Evolutionary conservation across 768 basidiomycete genomes (phyloP).

Genomic region (Boletus sp.): DNA sequence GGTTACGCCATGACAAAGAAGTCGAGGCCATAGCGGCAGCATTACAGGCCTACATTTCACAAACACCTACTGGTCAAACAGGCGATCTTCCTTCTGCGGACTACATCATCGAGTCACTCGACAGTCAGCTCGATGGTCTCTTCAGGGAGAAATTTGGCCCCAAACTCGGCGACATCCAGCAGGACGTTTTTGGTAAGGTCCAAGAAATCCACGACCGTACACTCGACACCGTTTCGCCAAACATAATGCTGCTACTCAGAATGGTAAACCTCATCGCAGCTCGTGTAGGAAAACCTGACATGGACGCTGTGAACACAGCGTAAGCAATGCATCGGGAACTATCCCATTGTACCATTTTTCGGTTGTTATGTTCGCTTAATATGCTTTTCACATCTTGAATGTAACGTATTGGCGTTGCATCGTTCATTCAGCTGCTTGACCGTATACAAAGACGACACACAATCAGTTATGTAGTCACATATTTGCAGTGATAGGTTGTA

Average conservation of each 20-base stretch:
- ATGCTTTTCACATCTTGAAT: neutral
- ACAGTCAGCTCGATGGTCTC: slow-evolving; percentile 23
- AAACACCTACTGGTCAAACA: slow-evolving; percentile 16
- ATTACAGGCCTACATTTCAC: slow-evolving; percentile 32
- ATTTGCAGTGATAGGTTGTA: slow-evolving; percentile 10
- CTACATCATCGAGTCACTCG: slow-evolving; percentile 31
- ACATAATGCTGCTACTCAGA: slow-evolving; percentile 23
- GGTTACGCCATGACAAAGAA: slow-evolving; percentile 25
- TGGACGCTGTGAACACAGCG: neutral
- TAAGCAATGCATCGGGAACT: slow-evolving; percentile 1
- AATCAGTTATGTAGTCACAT: slow-evolving; percentile 16
- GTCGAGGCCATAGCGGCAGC: slow-evolving; percentile 31
- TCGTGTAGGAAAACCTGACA: slow-evolving; percentile 23
- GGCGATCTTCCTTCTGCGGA: slow-evolving; percentile 26
- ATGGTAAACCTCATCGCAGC: slow-evolving; percentile 33
- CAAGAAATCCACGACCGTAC: slow-evolving; percentile 22
- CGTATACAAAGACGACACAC: slow-evolving; percentile 6
- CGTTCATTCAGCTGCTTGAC: neutral
- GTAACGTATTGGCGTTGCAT: neutral
- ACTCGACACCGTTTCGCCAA: slow-evolving; percentile 26
- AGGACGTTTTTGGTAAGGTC: slow-evolving; percentile 24
- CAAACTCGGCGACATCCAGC: slow-evolving; percentile 20
- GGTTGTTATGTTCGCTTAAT: neutral
- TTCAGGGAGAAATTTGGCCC: slow-evolving; percentile 24
- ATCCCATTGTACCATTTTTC: neutral